Conservation (phyloP, 768 basidiomycete species). For the Amyloporia xantha region DNA sequence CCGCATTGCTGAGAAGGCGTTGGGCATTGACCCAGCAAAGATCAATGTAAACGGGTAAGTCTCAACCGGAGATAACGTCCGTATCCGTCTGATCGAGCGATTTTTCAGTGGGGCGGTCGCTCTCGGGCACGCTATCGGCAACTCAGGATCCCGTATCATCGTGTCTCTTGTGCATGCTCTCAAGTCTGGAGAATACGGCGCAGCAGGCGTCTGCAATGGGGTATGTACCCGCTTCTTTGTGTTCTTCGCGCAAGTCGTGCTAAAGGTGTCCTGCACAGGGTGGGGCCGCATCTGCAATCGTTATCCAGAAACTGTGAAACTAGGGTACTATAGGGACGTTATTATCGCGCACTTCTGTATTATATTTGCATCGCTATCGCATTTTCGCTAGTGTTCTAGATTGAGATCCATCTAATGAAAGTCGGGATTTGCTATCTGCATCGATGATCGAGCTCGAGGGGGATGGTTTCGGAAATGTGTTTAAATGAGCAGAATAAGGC, state of each 20-base stretch:
- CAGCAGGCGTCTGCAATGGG: slow-evolving; percentile 95
- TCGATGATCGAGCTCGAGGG: too few relatives aligned
- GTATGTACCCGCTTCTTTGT: slow-evolving; percentile 40
- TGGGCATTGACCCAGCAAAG: slow-evolving; percentile 79
- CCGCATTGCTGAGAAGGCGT: slow-evolving; percentile 82
- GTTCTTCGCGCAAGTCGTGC: slow-evolving; percentile 3
- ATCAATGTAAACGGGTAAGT: slow-evolving; percentile 85
- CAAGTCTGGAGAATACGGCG: slow-evolving; percentile 88
- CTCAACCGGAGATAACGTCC: background rate
- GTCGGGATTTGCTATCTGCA: background rate
- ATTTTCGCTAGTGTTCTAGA: background rate
- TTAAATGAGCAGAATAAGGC: too few relatives aligned
- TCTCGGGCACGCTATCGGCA: slow-evolving; percentile 93
- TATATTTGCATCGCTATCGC: slow-evolving; percentile 3
- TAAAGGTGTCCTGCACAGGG: slow-evolving; percentile 43
- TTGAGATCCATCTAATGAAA: background rate
- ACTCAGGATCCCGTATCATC: slow-evolving; percentile 90
- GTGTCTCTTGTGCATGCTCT: slow-evolving; percentile 91
- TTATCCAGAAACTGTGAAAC: slow-evolving; percentile 74
- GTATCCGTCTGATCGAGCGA: slow-evolving; percentile 8
- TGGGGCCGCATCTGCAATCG: slow-evolving; percentile 86
- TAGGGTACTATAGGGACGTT: background rate
- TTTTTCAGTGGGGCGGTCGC: slow-evolving; percentile 84
- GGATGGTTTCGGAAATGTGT: too few relatives aligned
- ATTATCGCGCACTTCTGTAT: background rate